phyloP scores from a whole-genome alignment of 306 rosid species.

The Pyrus betulifolia region DNA sequence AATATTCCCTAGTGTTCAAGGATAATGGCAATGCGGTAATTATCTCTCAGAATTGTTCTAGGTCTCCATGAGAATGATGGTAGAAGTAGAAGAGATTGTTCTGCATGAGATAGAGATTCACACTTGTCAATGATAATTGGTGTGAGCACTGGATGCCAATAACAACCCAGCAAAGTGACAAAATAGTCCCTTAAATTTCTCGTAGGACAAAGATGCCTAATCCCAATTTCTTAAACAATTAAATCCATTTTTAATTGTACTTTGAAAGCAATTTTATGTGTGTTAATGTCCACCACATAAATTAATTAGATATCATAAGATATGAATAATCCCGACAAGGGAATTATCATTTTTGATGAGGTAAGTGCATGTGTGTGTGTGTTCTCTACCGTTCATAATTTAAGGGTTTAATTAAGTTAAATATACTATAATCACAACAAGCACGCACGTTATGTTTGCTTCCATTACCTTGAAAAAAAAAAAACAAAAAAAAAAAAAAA shows the following conservation, averaged over 20 bases:
- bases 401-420: neutral
- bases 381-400: neutral
- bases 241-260: slow-evolving; percentile 3
- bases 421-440: neutral
- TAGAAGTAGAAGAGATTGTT: neutral
- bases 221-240: neutral
- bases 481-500: neutral
- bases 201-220: slow-evolving; percentile 16
- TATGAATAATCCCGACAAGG: neutral
- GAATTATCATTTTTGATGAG: slow-evolving; percentile 5
- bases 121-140: slow-evolving; percentile 17
- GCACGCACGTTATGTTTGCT: neutral
- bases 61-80: neutral
- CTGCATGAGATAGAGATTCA: neutral
- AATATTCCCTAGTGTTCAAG: too few relatives aligned
- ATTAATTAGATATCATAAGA: neutral
- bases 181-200: slow-evolving; percentile 29
- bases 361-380: slow-evolving; percentile 8
- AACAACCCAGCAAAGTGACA: slow-evolving; percentile 22
- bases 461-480: neutral
- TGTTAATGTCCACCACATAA: slow-evolving; percentile 4
- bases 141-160: slow-evolving; percentile 16
- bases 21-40: neutral
- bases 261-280: slow-evolving; percentile 26
- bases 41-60: neutral